Base-by-base conservation (phyloP, 2,329 filamentous ascomycete species). In the Botrytis fabae region DNA sequence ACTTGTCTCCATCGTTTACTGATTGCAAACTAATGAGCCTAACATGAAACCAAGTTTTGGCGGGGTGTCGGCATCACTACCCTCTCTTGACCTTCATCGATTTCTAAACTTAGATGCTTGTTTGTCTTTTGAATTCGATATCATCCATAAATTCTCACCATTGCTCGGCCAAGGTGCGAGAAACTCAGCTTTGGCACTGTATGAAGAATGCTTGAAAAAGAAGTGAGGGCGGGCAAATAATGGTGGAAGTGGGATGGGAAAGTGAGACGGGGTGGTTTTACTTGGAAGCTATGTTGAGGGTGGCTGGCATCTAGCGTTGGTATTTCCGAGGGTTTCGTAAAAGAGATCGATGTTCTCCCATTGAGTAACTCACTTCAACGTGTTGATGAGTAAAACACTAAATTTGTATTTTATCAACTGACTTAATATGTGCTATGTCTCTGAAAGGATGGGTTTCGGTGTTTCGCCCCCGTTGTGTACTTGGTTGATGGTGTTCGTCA, bases 111-210 rank as follows among this genome's bases (percentile, higher is more conserved):
- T 51, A n/a, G 4, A 4, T 51, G 10, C 10, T 5, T 51, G 14
- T n/a, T 0, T n/a, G 2, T 51, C 25, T 51, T 14, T 51, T 22
- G 7, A 1, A 48, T 51, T 2, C 0, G 0, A 7, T n/a, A 4
- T 51, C 48, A 22, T 14, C 25, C 10, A 6, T 7, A 6, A 2
- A 51, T 4, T 51, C 10, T n/a, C 4, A 51, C 14, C 25, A 51
- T 51, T n/a, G 48, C 48, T n/a, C 25, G 25, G 4, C 22, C 6
- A 7, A 51, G 25, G 48, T 4, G 25, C n/a, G 48, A n/a, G 25
- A 51, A n/a, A n/a, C 48, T 51, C 12, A 1, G 48, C 5, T n/a
- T 51, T 3, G 1, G 12, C 4, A 6, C 1, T 25, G 25, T 4
- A 7, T 51, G 5, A 12, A 22, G 4, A 35, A 59, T 35, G 7